phyloP scores from a whole-genome alignment of 139 green algal genomes.

The Micractinium conductrix region DNA sequence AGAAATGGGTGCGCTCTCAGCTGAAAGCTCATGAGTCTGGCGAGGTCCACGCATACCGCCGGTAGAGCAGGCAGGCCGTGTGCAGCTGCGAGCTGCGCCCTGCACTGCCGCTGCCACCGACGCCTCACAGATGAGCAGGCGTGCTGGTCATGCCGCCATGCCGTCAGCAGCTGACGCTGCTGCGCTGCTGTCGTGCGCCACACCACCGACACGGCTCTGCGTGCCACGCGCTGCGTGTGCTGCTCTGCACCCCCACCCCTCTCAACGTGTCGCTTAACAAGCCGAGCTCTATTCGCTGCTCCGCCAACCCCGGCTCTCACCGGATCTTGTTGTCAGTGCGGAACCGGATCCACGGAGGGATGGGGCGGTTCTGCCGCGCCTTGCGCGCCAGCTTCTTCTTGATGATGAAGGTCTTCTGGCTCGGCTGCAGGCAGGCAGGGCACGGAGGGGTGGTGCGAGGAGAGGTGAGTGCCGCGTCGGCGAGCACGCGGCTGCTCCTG shows the following conservation, averaged over 20 bases:
- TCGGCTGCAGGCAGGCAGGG: slow-evolving; percentile 67
- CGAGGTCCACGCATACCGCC: too few species aligned
- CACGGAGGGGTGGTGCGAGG: not conserved
- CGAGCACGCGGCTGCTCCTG: not conserved
- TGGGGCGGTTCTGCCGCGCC: slow-evolving; percentile 97
- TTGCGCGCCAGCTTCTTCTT: slow-evolving; percentile 96
- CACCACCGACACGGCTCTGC: too few species aligned
- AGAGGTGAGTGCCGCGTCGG: not conserved
- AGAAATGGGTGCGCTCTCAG: too few species aligned
- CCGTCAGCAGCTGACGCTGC: not conserved
- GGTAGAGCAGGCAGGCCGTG: too few species aligned
- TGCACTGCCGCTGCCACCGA: not conserved
- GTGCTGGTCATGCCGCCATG: too few species aligned
- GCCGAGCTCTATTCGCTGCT: not conserved
- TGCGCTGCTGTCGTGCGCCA: not conserved
- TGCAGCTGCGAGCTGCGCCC: not conserved
- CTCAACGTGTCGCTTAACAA: not conserved
- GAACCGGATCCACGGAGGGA: slow-evolving; percentile 97
- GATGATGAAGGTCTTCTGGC: slow-evolving; percentile 91
- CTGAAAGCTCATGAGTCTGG: too few species aligned
- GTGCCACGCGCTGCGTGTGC: not conserved
- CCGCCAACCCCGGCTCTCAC: slow-evolving; percentile 33
- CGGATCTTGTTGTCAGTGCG: slow-evolving; percentile 95
- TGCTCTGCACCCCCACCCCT: too few species aligned
- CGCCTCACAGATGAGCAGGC: too few species aligned